Evolutionary conservation across 2,329 filamentous ascomycete species (phyloP).

Genomic region (Cytospora piceae): DNA sequence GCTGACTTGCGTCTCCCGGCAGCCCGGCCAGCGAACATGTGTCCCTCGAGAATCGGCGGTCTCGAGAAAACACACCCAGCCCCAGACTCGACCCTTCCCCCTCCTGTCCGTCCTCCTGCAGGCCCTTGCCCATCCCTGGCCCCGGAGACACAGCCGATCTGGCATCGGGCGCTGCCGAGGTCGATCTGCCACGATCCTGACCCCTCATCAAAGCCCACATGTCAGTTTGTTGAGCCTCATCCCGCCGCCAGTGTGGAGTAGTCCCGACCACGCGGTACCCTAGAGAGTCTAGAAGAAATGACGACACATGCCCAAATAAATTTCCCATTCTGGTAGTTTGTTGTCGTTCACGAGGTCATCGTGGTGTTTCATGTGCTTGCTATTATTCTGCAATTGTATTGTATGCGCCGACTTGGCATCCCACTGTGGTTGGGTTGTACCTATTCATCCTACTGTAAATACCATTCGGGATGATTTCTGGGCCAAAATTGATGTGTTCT

Average conservation of each 20-base stretch:
- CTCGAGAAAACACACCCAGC: no score
- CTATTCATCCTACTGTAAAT: not conserved
- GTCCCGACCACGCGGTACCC: conserved; percentile 32
- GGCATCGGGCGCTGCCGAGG: conserved; percentile 26
- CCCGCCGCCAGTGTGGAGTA: conserved; percentile 30
- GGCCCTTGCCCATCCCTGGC: conserved; percentile 3
- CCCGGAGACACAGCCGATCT: conserved; percentile 2
- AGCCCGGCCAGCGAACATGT: not conserved
- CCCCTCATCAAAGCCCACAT: conserved; percentile 24
- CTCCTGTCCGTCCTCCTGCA: not conserved
- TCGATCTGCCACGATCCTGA: conserved; percentile 26
- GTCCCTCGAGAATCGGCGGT: not conserved
- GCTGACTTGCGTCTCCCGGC: not conserved
- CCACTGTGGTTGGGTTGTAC: not conserved
- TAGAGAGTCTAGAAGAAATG: conserved; percentile 27
- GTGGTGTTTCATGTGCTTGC: not conserved
- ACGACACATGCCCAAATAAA: conserved; percentile 30
- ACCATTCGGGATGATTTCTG: no score
- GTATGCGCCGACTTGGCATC: conserved; percentile 8
- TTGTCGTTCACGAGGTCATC: conserved; percentile 21
- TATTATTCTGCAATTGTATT: not conserved
- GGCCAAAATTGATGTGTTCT: not conserved
- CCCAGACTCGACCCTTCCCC: conserved; percentile 9
- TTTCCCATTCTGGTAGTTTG: conserved; percentile 31
- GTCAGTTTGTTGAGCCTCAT: conserved; percentile 30